Evolutionary conservation across 345 rosid genomes (phyloP).

Genomic region (Salix koriyanagi): DNA sequence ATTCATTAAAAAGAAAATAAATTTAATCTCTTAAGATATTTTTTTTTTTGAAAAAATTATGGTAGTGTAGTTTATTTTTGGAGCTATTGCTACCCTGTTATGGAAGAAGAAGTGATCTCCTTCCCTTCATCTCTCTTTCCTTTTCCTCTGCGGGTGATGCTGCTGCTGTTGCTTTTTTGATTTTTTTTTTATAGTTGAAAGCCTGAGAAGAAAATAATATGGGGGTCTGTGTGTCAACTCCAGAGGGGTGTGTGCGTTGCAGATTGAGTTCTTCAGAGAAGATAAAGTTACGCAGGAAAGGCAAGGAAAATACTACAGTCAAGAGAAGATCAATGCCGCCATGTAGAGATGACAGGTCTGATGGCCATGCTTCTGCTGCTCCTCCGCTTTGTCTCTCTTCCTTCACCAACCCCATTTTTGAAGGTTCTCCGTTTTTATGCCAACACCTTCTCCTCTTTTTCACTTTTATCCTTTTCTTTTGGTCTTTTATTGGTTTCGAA

Average conservation of each 20-base stretch:
- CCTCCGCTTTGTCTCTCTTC: conserved; percentile 37
- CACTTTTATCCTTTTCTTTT: not conserved
- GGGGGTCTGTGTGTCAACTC: conserved; percentile 85
- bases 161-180: conserved; percentile 15
- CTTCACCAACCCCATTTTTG: conserved; percentile 51
- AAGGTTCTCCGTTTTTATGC: conserved; percentile 36
- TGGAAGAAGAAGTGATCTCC: not conserved
- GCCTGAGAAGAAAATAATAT: conserved; percentile 27
- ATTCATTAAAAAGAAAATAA: too few relatives aligned
- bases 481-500: not conserved
- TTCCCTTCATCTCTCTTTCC: not conserved
- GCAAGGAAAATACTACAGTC: conserved; percentile 24
- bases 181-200: not conserved
- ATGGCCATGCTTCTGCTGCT: conserved; percentile 17
- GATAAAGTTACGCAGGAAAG: conserved; percentile 41
- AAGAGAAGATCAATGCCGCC: conserved; percentile 35
- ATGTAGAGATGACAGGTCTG: conserved; percentile 55
- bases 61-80: not conserved
- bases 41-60: too few relatives aligned
- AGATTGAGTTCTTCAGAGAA: conserved; percentile 48
- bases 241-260: conserved; percentile 61
- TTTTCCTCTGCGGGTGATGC: not conserved
- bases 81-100: not conserved
- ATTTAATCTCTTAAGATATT: not conserved
- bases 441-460: not conserved